Evolutionary conservation across 1,139 yeast genomes (phyloP).

Genomic region (Debaryomyces udenii): DNA sequence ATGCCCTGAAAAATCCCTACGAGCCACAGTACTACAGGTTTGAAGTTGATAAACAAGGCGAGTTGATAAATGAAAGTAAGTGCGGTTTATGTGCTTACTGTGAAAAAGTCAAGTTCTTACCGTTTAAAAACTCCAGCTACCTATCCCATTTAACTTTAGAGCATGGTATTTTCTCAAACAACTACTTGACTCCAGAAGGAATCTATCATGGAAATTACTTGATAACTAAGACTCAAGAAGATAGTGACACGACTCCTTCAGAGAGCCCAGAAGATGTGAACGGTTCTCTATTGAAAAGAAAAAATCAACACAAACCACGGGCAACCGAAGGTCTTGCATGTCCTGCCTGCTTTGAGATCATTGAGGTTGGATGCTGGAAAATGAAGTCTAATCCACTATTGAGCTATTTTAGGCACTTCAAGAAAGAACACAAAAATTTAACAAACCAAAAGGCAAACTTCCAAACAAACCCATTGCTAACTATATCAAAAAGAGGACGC

Average conservation of each 20-base stretch:
- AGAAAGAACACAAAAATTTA: slow-evolving; percentile 12
- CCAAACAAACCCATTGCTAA: slow-evolving; percentile 8
- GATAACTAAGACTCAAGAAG: slow-evolving; percentile 10
- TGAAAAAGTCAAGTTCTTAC: slow-evolving; percentile 30
- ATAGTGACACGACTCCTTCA: slow-evolving; percentile 8
- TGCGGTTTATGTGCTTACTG: slow-evolving; percentile 41
- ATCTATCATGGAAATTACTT: slow-evolving; percentile 16
- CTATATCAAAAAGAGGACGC: slow-evolving; percentile 11
- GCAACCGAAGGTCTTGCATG: slow-evolving; percentile 17
- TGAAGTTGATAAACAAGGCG: slow-evolving; percentile 25
- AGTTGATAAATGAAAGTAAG: slow-evolving; percentile 24
- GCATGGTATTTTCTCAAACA: slow-evolving; percentile 39
- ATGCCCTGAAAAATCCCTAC: slow-evolving; percentile 24
- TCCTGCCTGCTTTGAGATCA: slow-evolving; percentile 18
- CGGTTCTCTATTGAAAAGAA: not conserved
- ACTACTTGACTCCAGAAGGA: slow-evolving; percentile 29
- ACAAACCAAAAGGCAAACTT: slow-evolving; percentile 9
- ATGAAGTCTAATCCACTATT: slow-evolving; percentile 18
- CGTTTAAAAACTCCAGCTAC: slow-evolving; percentile 37
- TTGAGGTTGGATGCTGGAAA: slow-evolving; percentile 20
- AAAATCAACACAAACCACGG: slow-evolving; percentile 12
- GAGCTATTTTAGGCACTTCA: slow-evolving; percentile 20
- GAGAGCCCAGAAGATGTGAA: slow-evolving; percentile 6
- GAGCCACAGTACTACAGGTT: slow-evolving; percentile 33
- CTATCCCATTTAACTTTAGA: slow-evolving; percentile 38